phyloP scores from a whole-genome alignment of 1,284 basidiomycete species.

The Neonothopanus nambi region DNA sequence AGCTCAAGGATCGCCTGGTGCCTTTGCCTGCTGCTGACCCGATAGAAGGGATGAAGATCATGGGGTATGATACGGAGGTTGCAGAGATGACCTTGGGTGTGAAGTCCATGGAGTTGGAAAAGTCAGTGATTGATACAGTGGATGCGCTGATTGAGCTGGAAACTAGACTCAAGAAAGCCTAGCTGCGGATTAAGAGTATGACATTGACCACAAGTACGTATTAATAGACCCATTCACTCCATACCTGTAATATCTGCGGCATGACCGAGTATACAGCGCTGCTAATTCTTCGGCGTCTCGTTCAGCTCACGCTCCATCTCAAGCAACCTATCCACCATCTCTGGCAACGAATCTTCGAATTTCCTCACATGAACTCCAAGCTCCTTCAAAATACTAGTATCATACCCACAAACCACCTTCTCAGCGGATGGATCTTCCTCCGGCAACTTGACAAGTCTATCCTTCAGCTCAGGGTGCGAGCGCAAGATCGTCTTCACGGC shows the following conservation, averaged over 20 bases:
- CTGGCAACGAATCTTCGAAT: constrained; percentile 10
- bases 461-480: neutral
- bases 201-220: too few relatives aligned
- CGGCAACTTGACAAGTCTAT: neutral
- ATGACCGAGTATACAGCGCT: too few relatives aligned
- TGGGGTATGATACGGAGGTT: neutral
- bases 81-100: neutral
- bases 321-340: constrained; percentile 11
- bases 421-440: neutral
- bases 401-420: constrained; percentile 1
- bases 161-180: too few relatives aligned
- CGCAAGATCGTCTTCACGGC: neutral
- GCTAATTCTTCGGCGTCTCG: too few relatives aligned
- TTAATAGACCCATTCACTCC: too few relatives aligned
- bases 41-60: too few relatives aligned
- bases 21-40: constrained; percentile 2
- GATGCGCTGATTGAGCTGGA: constrained; percentile 8
- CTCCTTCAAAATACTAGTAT: neutral
- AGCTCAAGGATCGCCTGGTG: neutral
- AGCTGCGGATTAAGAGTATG: too few relatives aligned
- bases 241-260: too few relatives aligned
- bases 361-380: neutral
- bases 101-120: neutral
- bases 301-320: constrained; percentile 7
- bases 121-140: constrained; percentile 12